Percentiles rank a stretch among this genome's conserved stretches.
Conservation (phyloP, 2,329 filamentous ascomycete species). For the Beauveria sp. region DNA sequence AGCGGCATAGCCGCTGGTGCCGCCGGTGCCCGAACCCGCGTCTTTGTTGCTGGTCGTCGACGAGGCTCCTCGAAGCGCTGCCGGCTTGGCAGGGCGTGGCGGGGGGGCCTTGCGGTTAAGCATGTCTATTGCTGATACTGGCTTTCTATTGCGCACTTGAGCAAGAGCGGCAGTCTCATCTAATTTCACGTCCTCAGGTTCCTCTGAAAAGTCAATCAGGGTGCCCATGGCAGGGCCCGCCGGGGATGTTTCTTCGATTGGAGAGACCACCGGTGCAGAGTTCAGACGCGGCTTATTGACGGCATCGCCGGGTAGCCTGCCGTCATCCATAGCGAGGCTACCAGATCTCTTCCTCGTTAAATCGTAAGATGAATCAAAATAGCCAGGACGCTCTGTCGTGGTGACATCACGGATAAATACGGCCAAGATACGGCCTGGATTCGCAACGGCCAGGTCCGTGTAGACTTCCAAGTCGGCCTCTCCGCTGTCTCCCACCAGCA, state of each 20-base stretch:
- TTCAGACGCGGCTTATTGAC: constrained; percentile 18
- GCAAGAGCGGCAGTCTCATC: constrained; percentile 27
- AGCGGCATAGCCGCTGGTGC: background rate
- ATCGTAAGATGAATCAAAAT: constrained; percentile 61
- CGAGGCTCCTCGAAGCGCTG: constrained; percentile 40
- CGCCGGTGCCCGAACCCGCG: background rate
- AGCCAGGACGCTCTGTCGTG: constrained; percentile 60
- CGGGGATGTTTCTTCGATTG: constrained; percentile 19
- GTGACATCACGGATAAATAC: constrained; percentile 96
- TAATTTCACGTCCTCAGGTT: constrained; percentile 32
- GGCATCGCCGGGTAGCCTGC: constrained; percentile 10
- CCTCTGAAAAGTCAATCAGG: constrained; percentile 54
- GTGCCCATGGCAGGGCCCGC: constrained; percentile 43
- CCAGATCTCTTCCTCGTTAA: constrained; percentile 20
- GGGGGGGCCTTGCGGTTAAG: constrained; percentile 31
- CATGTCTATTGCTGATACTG: constrained; percentile 23
- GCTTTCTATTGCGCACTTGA: constrained; percentile 20
- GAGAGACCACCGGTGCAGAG: constrained; percentile 14
- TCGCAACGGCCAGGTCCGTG: constrained; percentile 78
- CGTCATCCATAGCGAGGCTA: constrained; percentile 21
- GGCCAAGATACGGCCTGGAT: constrained; percentile 75
- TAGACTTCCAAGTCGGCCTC: constrained; percentile 97
- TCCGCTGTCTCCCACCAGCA: constrained; percentile 90
- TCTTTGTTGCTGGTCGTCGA: constrained; percentile 23
- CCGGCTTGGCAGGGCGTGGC: constrained; percentile 51